Evolutionary conservation across 192 early-diverging fungal genomes (phyloP).

Genomic region (Lobosporangium transversale): DNA sequence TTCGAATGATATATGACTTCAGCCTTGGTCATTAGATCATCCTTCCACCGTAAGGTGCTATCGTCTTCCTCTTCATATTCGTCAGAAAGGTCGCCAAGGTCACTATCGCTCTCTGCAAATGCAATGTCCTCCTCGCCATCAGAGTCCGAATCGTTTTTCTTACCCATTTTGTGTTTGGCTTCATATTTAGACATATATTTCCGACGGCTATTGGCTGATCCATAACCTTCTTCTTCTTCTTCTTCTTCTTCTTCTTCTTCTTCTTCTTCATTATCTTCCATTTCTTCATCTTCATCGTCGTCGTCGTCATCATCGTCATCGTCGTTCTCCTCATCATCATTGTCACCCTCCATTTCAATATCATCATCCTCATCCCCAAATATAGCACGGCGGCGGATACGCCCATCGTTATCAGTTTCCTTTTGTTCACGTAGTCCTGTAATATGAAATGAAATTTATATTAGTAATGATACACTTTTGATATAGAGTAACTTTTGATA

Average conservation of each 20-base stretch:
- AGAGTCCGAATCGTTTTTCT: slow-evolving; percentile 56
- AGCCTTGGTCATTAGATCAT: slow-evolving; percentile 71
- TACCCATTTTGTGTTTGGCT: slow-evolving; percentile 44
- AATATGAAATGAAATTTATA: neutral
- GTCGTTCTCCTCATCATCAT: slow-evolving; percentile 58
- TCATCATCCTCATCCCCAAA: slow-evolving; percentile 71
- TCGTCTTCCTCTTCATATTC: slow-evolving; percentile 58
- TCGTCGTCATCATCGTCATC: slow-evolving; percentile 56
- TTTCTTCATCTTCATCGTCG: slow-evolving; percentile 55
- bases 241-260: slow-evolving; percentile 53
- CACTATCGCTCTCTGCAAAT: slow-evolving; percentile 82
- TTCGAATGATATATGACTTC: slow-evolving; percentile 61
- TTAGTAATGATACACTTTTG: neutral
- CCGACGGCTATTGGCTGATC: slow-evolving; percentile 32
- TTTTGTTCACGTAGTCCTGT: slow-evolving; percentile 45
- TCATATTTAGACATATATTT: slow-evolving; percentile 52
- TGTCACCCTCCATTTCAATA: slow-evolving; percentile 54
- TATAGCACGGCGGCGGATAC: slow-evolving; percentile 68
- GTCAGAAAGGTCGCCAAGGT: slow-evolving; percentile 60
- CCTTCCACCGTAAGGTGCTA: slow-evolving; percentile 75
- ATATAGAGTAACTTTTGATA: too few species aligned
- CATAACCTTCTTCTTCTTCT: slow-evolving; percentile 47
- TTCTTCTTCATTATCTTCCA: slow-evolving; percentile 43
- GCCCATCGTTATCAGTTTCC: slow-evolving; percentile 48
- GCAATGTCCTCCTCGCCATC: slow-evolving; percentile 59